Percentiles rank a stretch among this genome's conserved stretches.
phyloP scores from a whole-genome alignment of 441 rosid genomes.

The Macaranga tanarius region DNA sequence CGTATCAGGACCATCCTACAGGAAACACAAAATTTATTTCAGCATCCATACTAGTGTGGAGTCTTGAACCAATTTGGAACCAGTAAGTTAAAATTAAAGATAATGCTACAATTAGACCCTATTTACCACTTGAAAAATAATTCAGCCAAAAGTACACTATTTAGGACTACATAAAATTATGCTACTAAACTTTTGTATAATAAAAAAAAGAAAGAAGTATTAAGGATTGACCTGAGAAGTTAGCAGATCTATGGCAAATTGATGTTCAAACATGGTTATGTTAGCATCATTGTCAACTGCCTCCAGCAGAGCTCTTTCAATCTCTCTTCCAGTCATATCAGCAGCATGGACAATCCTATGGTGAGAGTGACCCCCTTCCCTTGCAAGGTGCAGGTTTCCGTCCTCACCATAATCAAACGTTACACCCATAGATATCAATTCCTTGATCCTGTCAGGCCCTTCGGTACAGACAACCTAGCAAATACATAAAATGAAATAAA shows the following conservation, averaged over 20 bases:
- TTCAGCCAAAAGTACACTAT: background rate
- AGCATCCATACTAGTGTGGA: constrained; percentile 5
- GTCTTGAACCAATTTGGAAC: background rate
- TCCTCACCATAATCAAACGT: constrained; percentile 93
- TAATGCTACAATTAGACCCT: background rate
- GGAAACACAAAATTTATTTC: constrained; percentile 20
- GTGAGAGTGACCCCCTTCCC: constrained; percentile 99
- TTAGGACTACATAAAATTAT: background rate
- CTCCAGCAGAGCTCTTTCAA: constrained; percentile 85
- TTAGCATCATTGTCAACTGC: constrained; percentile 79
- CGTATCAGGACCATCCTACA: constrained; percentile 71
- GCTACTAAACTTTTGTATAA: background rate
- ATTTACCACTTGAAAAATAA: background rate
- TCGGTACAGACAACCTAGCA: constrained; percentile 88
- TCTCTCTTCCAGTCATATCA: constrained; percentile 98
- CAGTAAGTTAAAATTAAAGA: background rate
- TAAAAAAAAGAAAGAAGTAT: background rate
- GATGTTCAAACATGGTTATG: constrained; percentile 78
- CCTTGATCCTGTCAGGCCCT: constrained; percentile 93
- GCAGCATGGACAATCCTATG: constrained; percentile 94
- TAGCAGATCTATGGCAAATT: constrained; percentile 87
- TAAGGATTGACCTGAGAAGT: constrained; percentile 66
- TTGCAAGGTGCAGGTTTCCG: constrained; percentile 91
- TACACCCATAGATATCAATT: constrained; percentile 90
- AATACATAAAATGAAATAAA: background rate